phyloP scores from a whole-genome alignment of 2,329 filamentous ascomycete species.

The Fusarium tupiense region DNA sequence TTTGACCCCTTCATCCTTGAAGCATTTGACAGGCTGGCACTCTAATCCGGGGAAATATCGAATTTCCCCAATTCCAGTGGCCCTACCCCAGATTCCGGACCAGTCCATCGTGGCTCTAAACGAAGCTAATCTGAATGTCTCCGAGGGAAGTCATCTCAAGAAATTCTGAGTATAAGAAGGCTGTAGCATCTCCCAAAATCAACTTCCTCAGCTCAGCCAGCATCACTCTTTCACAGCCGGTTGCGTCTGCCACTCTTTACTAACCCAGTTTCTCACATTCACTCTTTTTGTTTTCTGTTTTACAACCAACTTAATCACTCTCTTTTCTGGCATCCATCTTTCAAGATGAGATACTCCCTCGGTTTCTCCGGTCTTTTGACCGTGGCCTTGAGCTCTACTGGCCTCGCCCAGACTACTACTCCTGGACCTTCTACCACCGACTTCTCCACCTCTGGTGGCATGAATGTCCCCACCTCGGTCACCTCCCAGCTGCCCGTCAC shows the following conservation, averaged over 20 bases:
- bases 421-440: background rate
- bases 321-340: background rate
- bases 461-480: constrained; percentile 19
- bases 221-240: constrained; percentile 31
- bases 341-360: constrained; percentile 34
- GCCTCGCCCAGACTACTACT: constrained; percentile 2
- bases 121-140: background rate
- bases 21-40: background rate
- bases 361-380: constrained; percentile 34
- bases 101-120: background rate
- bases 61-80: constrained; percentile 30
- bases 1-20: background rate
- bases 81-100: constrained; percentile 5
- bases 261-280: background rate
- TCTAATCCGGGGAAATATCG: constrained; percentile 20
- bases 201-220: constrained; percentile 30
- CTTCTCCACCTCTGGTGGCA: background rate
- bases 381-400: constrained; percentile 24
- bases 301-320: constrained; percentile 26
- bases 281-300: constrained; percentile 20
- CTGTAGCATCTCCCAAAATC: background rate
- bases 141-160: background rate
- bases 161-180: constrained; percentile 26
- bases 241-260: constrained; percentile 35
- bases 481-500: background rate